Evolutionary conservation across 2,329 filamentous ascomycete species (phyloP).

Genomic region (Neopestalotiopsis rosae): DNA sequence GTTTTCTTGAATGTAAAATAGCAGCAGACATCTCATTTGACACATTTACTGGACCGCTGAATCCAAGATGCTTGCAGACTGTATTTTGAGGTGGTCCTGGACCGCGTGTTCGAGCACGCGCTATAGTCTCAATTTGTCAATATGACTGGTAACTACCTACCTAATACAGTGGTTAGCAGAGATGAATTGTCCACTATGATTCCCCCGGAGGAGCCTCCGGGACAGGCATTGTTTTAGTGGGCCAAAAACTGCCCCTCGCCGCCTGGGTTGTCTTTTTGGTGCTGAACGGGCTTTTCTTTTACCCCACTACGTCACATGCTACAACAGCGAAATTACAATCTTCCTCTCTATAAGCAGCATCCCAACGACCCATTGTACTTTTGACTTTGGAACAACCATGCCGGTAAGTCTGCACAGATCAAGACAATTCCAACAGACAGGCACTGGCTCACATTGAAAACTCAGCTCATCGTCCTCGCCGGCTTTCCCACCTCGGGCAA

Average conservation of each 20-base stretch:
- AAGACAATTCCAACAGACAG: background rate
- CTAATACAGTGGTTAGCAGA: too few species aligned
- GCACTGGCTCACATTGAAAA: too few species aligned
- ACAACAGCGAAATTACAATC: background rate
- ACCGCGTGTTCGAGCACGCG: too few species aligned
- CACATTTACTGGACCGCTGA: too few species aligned
- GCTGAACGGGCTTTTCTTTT: background rate
- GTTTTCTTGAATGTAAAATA: too few species aligned
- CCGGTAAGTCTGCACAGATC: background rate
- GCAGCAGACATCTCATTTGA: too few species aligned
- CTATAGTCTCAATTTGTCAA: too few species aligned
- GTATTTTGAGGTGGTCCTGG: too few species aligned
- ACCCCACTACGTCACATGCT: constrained; percentile 2
- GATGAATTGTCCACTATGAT: background rate
- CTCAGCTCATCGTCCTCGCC: constrained; percentile 70
- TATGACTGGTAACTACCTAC: too few species aligned
- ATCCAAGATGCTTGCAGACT: too few species aligned
- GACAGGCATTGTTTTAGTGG: background rate
- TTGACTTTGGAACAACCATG: background rate
- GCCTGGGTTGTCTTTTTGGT: background rate
- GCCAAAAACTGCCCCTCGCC: background rate
- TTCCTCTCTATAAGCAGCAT: background rate
- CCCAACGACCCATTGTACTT: background rate
- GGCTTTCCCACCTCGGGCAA: constrained; percentile 74
- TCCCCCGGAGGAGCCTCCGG: background rate